Base-by-base conservation (phyloP, 345 rosid genomes). In the Physaria fendleri region DNA sequence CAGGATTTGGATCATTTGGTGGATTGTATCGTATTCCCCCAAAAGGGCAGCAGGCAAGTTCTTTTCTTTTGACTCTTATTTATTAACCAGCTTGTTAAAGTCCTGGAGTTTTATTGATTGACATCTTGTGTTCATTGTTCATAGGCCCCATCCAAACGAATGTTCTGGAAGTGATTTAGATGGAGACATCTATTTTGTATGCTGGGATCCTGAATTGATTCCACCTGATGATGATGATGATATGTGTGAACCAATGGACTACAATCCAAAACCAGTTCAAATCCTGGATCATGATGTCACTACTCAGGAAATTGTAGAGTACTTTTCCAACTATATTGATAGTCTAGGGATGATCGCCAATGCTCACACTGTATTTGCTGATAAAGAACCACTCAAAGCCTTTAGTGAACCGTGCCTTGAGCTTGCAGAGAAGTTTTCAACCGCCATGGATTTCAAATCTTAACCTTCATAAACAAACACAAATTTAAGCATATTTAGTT, bases 81-180 rank as follows among this genome's bases (percentile, higher is more conserved):
- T n/a, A n/a, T 16, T n/a, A 2, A 38, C 22, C 27, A 42, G 2
- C 18, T 22, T 60, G 30, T 6, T 68, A 1, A 22, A 8, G 24
- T 54, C 18, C 37, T 2, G 0, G 25, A 24, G 2, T 16, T 54
- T n/a, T n/a, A n/a, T n/a, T 45, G 35, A 35, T 28, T 68, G 9
- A n/a, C 20, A 29, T 59, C 8, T 68, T 16, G 6, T 25, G 9
- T 24, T 11, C 7, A 32, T 40, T 53, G 18, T 54, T 24, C 42
- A 28, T 45, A 87, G 95, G 72, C 91, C 95, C 4, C 95, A 87
- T 47, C 85, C 95, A 28, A 82, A 82, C 39, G 91, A 87, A 54
- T 84, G 95, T 32, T 82, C 88, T 0, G 95, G 95, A 45, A 84
- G 95, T 76, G 92, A 84, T 72, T 64, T 87, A 72, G 89, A 87